Evolutionary conservation across 176 grass and related monocot species (phyloP).

Genomic region (Bromus sterilis): DNA sequence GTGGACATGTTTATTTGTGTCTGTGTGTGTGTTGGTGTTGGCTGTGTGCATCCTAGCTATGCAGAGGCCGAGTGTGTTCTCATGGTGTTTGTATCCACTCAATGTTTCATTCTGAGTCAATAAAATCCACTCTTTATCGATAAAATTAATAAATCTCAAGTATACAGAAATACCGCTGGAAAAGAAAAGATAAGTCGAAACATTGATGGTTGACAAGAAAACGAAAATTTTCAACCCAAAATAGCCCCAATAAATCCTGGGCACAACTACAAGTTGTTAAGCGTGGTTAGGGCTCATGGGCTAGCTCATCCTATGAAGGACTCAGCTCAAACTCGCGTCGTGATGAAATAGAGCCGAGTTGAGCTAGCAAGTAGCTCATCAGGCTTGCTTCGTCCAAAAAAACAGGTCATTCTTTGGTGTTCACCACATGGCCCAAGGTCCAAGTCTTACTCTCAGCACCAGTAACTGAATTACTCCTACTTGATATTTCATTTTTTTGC

Average conservation of each 20-base stretch:
- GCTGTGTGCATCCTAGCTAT: too few species aligned
- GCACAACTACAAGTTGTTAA: neutral
- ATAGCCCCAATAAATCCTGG: neutral
- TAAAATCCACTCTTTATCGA: too few species aligned
- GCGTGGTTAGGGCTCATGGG: neutral
- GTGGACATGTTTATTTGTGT: too few species aligned
- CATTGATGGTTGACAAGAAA: neutral
- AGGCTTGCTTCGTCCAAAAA: neutral
- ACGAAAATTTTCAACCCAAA: neutral
- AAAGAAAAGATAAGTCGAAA: neutral
- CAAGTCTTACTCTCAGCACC: neutral
- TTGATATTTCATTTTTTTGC: neutral
- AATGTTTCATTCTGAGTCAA: too few species aligned
- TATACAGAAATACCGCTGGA: neutral
- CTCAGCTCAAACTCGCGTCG: neutral
- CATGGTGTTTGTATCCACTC: too few species aligned
- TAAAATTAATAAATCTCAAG: neutral
- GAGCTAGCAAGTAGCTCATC: neutral
- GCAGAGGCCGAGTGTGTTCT: too few species aligned
- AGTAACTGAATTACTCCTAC: too few species aligned
- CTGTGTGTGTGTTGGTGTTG: too few species aligned
- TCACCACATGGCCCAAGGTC: neutral
- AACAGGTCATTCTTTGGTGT: neutral
- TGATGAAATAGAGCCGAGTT: neutral
- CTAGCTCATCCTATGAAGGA: neutral